These are phyloP conservation scores for Leccinum fuscescens DNA, from an alignment of 1,284 basidiomycete species.

Conservation along the genomic window DNA sequence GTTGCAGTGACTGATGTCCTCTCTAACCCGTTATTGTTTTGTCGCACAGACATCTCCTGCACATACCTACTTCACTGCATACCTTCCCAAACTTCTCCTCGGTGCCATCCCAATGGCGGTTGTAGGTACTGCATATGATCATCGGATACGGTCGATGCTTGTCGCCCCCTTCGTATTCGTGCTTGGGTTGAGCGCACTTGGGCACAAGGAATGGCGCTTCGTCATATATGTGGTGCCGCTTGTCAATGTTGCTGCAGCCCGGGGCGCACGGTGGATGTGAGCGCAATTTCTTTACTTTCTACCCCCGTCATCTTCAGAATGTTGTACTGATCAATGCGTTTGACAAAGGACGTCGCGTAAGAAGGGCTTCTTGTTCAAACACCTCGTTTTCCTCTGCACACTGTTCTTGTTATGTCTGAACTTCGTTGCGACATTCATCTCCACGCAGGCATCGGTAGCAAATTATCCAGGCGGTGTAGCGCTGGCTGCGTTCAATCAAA, in stretches of 20 bases:
- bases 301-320: background rate
- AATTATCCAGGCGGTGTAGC: conserved; percentile 94
- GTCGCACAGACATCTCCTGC: conserved; percentile 65
- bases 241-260: conserved; percentile 78
- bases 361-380: conserved; percentile 45
- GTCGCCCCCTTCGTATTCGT: conserved; percentile 59
- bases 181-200: conserved; percentile 68
- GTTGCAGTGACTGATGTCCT: background rate
- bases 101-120: conserved; percentile 62
- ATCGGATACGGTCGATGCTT: conserved; percentile 49
- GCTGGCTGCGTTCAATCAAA: conserved; percentile 59
- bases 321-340: background rate
- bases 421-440: conserved; percentile 47
- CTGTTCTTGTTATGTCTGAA: conserved; percentile 54
- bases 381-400: conserved; percentile 44
- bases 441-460: conserved; percentile 57
- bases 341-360: conserved; percentile 42
- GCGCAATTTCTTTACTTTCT: conserved; percentile 28
- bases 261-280: conserved; percentile 61
- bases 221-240: conserved; percentile 84
- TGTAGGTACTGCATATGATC: conserved; percentile 49
- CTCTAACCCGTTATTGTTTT: conserved; percentile 3
- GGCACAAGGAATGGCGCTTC: conserved; percentile 97
- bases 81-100: conserved; percentile 80
- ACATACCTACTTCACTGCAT: conserved; percentile 66